phyloP scores from a whole-genome alignment of 1,284 basidiomycete species.

The Trichosporon ovoides region DNA sequence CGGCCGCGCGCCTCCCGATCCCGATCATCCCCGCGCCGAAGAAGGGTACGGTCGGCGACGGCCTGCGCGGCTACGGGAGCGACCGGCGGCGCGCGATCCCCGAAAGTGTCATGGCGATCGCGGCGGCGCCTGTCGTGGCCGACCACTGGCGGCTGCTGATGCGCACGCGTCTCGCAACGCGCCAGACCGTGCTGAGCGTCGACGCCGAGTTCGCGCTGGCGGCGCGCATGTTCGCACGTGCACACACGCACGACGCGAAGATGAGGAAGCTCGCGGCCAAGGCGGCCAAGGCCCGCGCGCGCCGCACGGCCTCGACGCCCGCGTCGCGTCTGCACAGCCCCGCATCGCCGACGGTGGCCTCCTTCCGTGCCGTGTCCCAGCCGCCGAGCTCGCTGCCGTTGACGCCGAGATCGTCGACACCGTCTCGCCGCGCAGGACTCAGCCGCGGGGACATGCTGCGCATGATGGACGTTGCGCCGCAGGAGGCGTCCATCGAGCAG shows the following conservation, averaged over 20 bases:
- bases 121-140: constrained; percentile 23
- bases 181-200: constrained; percentile 17
- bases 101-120: constrained; percentile 23
- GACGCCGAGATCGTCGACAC: background rate
- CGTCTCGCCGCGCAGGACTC: background rate
- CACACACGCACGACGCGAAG: constrained; percentile 2
- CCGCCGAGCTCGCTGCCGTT: background rate
- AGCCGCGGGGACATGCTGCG: constrained; percentile 13
- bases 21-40: constrained; percentile 22
- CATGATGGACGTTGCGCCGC: constrained; percentile 1
- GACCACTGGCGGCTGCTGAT: constrained; percentile 27
- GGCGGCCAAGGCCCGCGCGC: background rate
- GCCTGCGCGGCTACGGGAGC: constrained; percentile 15
- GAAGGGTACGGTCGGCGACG: constrained; percentile 27
- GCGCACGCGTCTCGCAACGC: constrained; percentile 15
- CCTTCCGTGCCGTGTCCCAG: background rate
- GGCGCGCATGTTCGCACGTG: constrained; percentile 24
- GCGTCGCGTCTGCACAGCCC: background rate
- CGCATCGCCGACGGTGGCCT: background rate
- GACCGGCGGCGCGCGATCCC: constrained; percentile 33
- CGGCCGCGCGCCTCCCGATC: constrained; percentile 14
- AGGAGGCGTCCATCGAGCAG: constrained; percentile 21
- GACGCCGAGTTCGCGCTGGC: constrained; percentile 27
- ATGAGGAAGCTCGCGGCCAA: background rate
- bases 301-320: background rate